Evolutionary conservation across 345 rosid genomes (phyloP), one percentile per base, ranked within the genome.

Genomic region (Zanthoxylum bungeanum): DNA sequence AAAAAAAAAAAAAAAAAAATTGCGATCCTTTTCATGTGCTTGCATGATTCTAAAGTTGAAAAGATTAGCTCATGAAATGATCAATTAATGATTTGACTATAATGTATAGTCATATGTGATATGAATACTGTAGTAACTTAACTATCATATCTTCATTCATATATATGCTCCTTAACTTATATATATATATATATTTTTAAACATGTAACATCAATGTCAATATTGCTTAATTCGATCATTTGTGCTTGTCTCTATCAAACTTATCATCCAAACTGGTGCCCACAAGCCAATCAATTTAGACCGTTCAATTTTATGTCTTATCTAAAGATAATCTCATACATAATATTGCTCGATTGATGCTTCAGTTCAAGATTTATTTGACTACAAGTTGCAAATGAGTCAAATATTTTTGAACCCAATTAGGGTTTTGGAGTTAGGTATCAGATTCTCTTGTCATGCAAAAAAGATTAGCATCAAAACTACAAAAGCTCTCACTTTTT

Each of bases 401-500:
- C 80, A 73, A 74, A 69, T 78, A 64, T n/a, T 73, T 64, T 42
- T 60, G 46, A 62, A 33, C 8, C 33, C 27, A 28, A 39, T 36
- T 53, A 37, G 64, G 42, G 22, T 74, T 74, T 74, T 40, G 68
- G 22, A 66, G 27, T 60, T 74, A 60, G 80, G 83, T 25, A 69
- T 75, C 75, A 49, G 84, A 79, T 73, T 81, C 82, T 68, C 76
- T 60, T 72, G 70, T 62, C 72, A 56, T 50, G 44, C n/a, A 66
- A 33, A n/a, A 58, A 59, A 42, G 58, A 42, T 52, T 69, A 10
- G 37, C 39, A 33, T 36, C 52, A 55, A 65, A 53, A 34, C 9
- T 30, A 42, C 60, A 70, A 50, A 68, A 52, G 47, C 64, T 65
- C 46, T 19, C 21, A 4, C 39, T 34, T 60, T 71, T 42, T 19